Evolutionary conservation across 2,329 filamentous ascomycete genomes (phyloP), one percentile per base, ranked within the genome.

Genomic region (Lasiodiplodia gonubiensis): DNA sequence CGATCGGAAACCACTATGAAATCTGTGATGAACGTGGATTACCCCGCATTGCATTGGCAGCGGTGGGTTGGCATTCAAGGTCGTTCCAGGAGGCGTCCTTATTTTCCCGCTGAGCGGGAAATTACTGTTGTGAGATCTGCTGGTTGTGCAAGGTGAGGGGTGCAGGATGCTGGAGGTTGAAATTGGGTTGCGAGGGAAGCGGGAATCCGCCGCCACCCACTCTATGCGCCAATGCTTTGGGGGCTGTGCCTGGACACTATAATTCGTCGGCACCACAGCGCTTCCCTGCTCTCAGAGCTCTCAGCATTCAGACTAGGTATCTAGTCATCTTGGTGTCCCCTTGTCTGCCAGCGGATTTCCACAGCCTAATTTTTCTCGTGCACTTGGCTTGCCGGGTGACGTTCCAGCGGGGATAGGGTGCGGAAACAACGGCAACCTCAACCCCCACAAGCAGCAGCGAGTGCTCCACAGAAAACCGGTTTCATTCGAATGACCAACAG

Each of bases 351-450:
- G n/a, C 12, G 21, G 42, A 49, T 21, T 16, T 18, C 16, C 25
- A 48, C 18, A n/a, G 5, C 23, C n/a, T 11, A 6, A 33, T 33
- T 8, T 6, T 33, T 18, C 16, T 37, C 11, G 27, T n/a, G 35
- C 6, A 37, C 55, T 23, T 30, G 55, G 42, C 37, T 23, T 30
- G 59, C 46, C 30, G 59, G 59, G 46, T 51, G 46, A 10, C 6
- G 10, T 23, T 11, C 11, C 11, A 4, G 59, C 59, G 59, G 59
- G n/a, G 51, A 63, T 63, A 63, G n/a, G 16, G 7, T 14, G 18
- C 42, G 59, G 46, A 63, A 51, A 49, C 27, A 63, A 63, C 12
- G 21, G 59, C 54, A 59, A 8, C 27, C n/a, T 33, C 23, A 4
- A 37, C 16, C 55, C 16, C 55, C 16, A 42, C 23, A 30, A n/a